Evolutionary conservation across 176 grass and related monocot genomes (phyloP).

Genomic region (Triticum aestivum): DNA sequence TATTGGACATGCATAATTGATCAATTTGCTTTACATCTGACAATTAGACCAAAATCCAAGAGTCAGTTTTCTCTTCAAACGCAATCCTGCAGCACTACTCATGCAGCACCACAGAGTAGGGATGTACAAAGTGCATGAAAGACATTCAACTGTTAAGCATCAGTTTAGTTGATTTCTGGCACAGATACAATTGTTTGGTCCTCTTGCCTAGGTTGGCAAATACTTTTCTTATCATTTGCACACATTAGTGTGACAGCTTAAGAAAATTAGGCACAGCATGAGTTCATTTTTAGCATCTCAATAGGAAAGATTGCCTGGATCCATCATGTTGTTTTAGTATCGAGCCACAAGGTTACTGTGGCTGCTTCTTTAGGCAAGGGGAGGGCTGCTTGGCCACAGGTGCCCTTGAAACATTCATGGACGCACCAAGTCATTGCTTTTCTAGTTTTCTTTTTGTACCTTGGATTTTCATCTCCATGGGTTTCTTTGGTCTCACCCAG

Average conservation of each 20-base stretch:
- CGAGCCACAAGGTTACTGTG: not conserved
- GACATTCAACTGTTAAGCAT: not conserved
- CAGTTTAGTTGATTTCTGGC: not conserved
- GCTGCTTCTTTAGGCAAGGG: not conserved
- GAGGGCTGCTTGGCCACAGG: not conserved
- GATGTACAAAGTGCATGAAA: not conserved
- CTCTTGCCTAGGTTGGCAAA: not conserved
- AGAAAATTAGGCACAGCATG: not conserved
- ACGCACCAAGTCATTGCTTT: not conserved
- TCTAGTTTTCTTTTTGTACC: not conserved
- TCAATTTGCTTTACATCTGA: not conserved
- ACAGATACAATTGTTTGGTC: not conserved
- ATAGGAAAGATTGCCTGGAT: not conserved
- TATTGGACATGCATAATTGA: not conserved
- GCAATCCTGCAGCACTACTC: not conserved
- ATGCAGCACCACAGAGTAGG: not conserved
- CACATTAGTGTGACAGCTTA: not conserved
- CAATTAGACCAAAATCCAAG: conserved; percentile 14
- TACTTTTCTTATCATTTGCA: not conserved
- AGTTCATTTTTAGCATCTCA: not conserved
- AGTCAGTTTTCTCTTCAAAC: not conserved
- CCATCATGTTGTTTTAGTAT: not conserved
- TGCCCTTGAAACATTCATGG: not conserved
- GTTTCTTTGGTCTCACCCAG: not conserved
- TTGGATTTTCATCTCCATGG: not conserved